A percentile compares a stretch with the other conserved stretches of the same genome.
phyloP scores from a whole-genome alignment of 108 stramenopile genomes.

The Chaetoceros tenuissimus region DNA sequence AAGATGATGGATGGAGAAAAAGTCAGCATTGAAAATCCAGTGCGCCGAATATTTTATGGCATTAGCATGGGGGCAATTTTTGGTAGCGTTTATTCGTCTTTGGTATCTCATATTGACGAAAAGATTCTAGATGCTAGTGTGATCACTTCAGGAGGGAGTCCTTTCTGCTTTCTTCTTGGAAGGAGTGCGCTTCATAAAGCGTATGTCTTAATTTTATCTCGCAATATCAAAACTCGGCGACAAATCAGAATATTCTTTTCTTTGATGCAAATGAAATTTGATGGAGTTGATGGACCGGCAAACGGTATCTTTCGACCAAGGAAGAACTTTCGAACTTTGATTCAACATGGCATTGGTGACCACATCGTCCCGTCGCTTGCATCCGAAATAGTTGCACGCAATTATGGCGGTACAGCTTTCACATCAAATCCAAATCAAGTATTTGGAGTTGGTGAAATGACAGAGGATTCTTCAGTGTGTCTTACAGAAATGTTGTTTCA shows the following conservation, averaged over 20 bases:
- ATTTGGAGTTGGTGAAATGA: conserved; percentile 12
- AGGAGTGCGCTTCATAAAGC: conserved; percentile 43
- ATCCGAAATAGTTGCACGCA: conserved; percentile 57
- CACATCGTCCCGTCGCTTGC: conserved; percentile 47
- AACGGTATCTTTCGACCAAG: background rate
- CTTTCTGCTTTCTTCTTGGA: conserved; percentile 57
- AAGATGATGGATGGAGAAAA: conserved; percentile 9
- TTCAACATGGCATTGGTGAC: conserved; percentile 65
- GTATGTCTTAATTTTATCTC: conserved; percentile 44
- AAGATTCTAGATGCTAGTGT: conserved; percentile 48
- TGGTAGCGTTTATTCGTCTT: conserved; percentile 52
- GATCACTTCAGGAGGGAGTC: conserved; percentile 61
- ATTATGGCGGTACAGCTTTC: conserved; percentile 37
- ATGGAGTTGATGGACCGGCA: conserved; percentile 50
- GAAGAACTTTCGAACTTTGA: conserved; percentile 13
- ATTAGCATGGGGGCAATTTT: conserved; percentile 74
- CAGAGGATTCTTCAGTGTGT: conserved; percentile 7
- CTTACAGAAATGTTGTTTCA: conserved; percentile 43
- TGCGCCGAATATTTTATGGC: conserved; percentile 46
- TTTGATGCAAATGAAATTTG: conserved; percentile 69
- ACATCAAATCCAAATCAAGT: conserved; percentile 29
- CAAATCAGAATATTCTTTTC: conserved; percentile 54
- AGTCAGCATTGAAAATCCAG: background rate
- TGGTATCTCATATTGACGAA: conserved; percentile 12
- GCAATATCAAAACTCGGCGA: conserved; percentile 56